These are phyloP conservation scores for Catunica adiposa DNA, from an alignment of 2,329 filamentous ascomycete species.

Conservation along the genomic window DNA sequence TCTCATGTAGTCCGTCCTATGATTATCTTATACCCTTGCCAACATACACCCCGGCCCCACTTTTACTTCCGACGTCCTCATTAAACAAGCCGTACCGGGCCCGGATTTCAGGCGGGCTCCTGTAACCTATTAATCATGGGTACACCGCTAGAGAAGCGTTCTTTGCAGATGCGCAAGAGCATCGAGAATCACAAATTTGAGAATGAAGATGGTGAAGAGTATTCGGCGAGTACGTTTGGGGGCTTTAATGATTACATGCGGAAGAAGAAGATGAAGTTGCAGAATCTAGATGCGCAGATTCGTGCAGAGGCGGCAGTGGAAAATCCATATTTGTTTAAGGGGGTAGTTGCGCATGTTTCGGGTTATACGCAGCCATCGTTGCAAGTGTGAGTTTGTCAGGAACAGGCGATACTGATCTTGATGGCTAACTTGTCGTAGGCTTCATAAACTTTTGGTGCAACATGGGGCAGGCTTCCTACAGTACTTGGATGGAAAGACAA, in stretches of 20 bases:
- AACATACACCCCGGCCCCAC: no score
- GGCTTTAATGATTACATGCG: slow-evolving; percentile 86
- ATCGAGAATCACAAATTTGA: slow-evolving; percentile 55
- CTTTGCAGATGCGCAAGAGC: slow-evolving; percentile 43
- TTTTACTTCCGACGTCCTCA: no score
- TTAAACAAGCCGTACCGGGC: no score
- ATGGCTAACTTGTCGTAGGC: slow-evolving; percentile 21
- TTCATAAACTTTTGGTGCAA: slow-evolving; percentile 74
- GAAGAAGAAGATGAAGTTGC: slow-evolving; percentile 90
- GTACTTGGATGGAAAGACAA: slow-evolving; percentile 86
- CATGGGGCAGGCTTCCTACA: slow-evolving; percentile 93
- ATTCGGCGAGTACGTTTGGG: slow-evolving; percentile 70
- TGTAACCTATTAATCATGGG: slow-evolving; percentile 29
- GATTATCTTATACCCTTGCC: no score
- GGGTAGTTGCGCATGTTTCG: slow-evolving; percentile 79
- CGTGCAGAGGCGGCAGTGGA: slow-evolving; percentile 45
- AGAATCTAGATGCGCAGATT: slow-evolving; percentile 77
- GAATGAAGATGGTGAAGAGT: slow-evolving; percentile 78
- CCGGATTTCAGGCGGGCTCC: no score
- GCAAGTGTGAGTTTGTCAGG: slow-evolving; percentile 40
- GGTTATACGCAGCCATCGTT: slow-evolving; percentile 92
- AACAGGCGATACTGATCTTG: neutral
- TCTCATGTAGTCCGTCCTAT: no score
- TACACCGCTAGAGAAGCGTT: slow-evolving; percentile 45
- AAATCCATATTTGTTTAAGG: slow-evolving; percentile 75